Percentiles rank a stretch among this genome's conserved stretches.
Evolutionary conservation across 805 yeast species (phyloP).

Genomic region (Cyberlindnera meyerae): DNA sequence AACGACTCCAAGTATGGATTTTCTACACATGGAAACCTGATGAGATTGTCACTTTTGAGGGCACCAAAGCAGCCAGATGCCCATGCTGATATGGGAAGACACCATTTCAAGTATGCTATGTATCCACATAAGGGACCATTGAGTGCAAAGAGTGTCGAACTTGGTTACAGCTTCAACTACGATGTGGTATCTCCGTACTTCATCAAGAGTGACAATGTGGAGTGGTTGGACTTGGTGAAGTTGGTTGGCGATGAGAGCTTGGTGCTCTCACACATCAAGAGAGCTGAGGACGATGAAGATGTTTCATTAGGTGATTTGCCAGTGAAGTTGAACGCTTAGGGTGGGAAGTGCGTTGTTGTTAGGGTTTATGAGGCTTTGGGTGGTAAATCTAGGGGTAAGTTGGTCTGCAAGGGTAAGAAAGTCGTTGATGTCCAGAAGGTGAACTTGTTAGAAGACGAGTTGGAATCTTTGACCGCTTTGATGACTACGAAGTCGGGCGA

Average conservation of each 20-base stretch:
- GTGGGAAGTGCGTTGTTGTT: conserved; percentile 52
- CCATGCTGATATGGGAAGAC: conserved; percentile 88
- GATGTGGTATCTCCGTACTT: conserved; percentile 21
- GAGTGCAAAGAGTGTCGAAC: conserved; percentile 57
- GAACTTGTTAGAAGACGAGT: conserved; percentile 36
- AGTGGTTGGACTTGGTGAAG: conserved; percentile 29
- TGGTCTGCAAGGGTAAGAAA: conserved; percentile 40
- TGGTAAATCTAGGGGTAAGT: conserved; percentile 55
- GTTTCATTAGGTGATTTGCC: conserved; percentile 42
- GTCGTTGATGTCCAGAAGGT: conserved; percentile 27
- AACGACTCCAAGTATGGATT: conserved; percentile 91
- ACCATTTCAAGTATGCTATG: conserved; percentile 75
- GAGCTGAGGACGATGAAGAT: conserved; percentile 79
- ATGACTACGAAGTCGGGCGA: not conserved
- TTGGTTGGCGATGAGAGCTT: conserved; percentile 49
- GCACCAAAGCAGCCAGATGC: conserved; percentile 95
- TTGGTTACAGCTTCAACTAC: conserved; percentile 79
- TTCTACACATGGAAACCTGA: conserved; percentile 85
- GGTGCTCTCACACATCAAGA: conserved; percentile 71
- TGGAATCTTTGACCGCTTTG: conserved; percentile 24
- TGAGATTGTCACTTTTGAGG: conserved; percentile 81
- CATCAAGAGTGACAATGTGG: conserved; percentile 15
- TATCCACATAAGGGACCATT: conserved; percentile 76
- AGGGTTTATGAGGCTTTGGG: conserved; percentile 88
- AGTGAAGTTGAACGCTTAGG: conserved; percentile 35